Evolutionary conservation across 257 asterid species (phyloP), one percentile per base, ranked within the genome.

Genomic region (Marsdenia floribunda): DNA sequence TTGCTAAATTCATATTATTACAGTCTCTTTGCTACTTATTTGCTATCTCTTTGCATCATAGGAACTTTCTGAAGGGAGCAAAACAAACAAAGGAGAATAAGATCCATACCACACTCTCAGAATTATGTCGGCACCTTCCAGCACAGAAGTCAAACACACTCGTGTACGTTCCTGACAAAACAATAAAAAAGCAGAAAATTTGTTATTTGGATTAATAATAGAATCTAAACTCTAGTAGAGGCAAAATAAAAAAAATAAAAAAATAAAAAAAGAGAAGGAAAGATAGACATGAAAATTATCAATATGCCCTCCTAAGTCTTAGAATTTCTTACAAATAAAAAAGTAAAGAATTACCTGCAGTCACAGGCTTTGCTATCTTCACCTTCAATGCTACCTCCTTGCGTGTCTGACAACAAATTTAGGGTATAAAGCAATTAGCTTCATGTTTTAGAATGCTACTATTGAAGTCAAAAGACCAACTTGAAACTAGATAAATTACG

Each of bases 51-150:
- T 68, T 68, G 14, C 29, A 65, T 38, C 33, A 24, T 9, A 6
- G 55, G 63, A 33, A 75, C 44, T 6, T 38, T 46, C 24, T 33
- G 22, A 71, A 66, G n/a, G 33, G 44, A 33, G 22, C 69, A 40
- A 52, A 59, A 66, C 53, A 33, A 77, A 35, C 69, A 60, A 73
- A 72, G 70, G 65, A 76, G 4, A 53, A 80, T 29, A 60, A 33
- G 79, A 78, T 52, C 49, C 87, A 65, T 88, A 93, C 98, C 95
- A 93, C 98, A 49, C 97, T 89, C 85, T 89, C 95, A 63, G 97
- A 93, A 84, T 83, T 90, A 79, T 93, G 98, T 79, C 96, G 97
- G 71, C 98, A 93, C 81, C 98, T 88, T 71, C 97, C 98, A 68
- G 82, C 83, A 80, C 97, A 93, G 80, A 84, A 93, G 72, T 91